Percentiles rank a stretch among this genome's conserved stretches.
These are phyloP conservation scores for Dunaliella sp. DNA, from an alignment of 139 green algal genomes.

Conservation along the genomic window DNA sequence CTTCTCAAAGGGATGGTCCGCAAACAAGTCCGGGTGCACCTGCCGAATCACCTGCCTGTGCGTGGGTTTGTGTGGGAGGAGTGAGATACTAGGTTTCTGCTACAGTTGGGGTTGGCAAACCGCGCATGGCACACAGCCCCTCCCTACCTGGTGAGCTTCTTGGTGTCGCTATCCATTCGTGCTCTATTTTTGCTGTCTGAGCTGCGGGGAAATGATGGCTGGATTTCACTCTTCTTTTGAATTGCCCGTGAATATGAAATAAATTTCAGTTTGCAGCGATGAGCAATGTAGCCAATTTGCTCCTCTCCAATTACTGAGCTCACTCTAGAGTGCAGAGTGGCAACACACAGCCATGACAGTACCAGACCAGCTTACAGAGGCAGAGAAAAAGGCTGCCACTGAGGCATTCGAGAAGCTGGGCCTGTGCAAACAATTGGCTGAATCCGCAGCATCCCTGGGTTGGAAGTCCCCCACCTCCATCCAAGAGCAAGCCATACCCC, in stretches of 20 bases:
- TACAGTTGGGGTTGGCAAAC: too few species aligned
- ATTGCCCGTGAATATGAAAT: too few species aligned
- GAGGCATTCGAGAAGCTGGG: conserved; percentile 76
- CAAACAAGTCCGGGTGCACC: conserved; percentile 86
- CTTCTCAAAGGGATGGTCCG: conserved; percentile 61
- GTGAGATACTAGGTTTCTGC: conserved; percentile 4
- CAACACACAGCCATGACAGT: background rate
- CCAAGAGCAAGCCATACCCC: conserved; percentile 82
- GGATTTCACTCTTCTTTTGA: too few species aligned
- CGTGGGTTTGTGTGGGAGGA: background rate
- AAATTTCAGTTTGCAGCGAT: too few species aligned
- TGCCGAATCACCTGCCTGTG: conserved; percentile 59
- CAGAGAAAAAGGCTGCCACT: conserved; percentile 37
- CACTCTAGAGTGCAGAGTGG: too few species aligned
- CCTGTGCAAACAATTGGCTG: conserved; percentile 76
- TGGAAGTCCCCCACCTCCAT: conserved; percentile 86
- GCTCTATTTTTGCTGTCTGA: background rate
- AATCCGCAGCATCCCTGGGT: conserved; percentile 73
- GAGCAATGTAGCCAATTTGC: too few species aligned
- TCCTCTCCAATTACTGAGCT: too few species aligned
- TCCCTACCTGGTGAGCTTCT: background rate
- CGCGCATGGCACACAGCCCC: too few species aligned
- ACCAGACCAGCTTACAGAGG: conserved; percentile 26
- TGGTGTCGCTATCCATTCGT: background rate
- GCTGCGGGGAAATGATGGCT: too few species aligned